Percentiles rank a stretch among this genome's conserved stretches.
phyloP scores from a whole-genome alignment of 129 eudicot species.

The Deinandra increscens region DNA sequence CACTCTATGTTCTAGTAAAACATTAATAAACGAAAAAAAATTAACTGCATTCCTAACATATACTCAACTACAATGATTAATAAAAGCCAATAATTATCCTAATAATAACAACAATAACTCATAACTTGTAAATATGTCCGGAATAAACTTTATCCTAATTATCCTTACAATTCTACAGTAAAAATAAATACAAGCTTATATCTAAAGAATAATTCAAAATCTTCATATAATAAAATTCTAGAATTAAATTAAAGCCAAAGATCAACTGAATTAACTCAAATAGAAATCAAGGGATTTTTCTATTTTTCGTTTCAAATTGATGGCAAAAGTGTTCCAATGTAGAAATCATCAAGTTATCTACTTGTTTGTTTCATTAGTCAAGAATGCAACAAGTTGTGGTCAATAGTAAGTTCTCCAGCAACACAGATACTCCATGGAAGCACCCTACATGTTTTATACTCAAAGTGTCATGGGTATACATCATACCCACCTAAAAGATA shows the following conservation, averaged over 20 bases:
- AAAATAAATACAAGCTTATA: background rate
- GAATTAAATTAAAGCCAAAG: background rate
- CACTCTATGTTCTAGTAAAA: background rate
- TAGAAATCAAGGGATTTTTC: background rate
- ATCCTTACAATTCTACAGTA: background rate
- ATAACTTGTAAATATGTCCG: background rate
- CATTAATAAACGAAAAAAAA: background rate
- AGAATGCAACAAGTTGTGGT: background rate
- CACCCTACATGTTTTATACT: background rate
- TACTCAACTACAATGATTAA: background rate
- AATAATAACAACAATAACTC: background rate
- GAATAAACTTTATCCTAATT: background rate
- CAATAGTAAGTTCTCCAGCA: background rate
- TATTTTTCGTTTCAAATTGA: background rate
- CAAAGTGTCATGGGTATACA: background rate
- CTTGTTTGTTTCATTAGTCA: background rate
- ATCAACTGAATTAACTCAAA: background rate
- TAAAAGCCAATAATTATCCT: background rate
- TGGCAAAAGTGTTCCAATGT: background rate
- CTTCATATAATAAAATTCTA: background rate
- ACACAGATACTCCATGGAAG: background rate
- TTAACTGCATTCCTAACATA: background rate
- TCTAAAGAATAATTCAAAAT: background rate
- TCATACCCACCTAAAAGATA: background rate
- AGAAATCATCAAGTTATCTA: background rate